These are phyloP conservation scores for Gentiana dahurica DNA, from an alignment of 257 asterid genomes.

Conservation along the genomic window DNA sequence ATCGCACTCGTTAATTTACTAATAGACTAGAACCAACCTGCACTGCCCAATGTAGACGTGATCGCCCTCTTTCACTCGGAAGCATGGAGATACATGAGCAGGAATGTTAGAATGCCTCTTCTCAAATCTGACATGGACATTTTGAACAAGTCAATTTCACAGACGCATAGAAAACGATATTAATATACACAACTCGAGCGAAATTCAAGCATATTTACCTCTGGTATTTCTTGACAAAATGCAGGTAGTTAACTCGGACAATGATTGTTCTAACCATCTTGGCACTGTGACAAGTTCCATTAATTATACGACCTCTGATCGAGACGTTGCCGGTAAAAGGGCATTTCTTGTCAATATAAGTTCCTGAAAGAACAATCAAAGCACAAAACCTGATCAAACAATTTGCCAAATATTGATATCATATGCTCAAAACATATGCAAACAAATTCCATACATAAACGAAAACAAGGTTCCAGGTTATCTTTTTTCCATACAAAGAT, in stretches of 20 bases:
- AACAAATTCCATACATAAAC: no score
- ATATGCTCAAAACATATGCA: no score
- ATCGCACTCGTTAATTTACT: no score
- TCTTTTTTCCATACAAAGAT: no score
- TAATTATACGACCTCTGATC: constrained; percentile 75
- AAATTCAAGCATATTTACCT: constrained; percentile 19
- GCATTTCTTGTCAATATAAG: constrained; percentile 78
- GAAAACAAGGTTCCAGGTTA: no score
- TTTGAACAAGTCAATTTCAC: not conserved
- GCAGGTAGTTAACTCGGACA: constrained; percentile 66
- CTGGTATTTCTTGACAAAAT: constrained; percentile 70
- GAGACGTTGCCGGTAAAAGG: constrained; percentile 74
- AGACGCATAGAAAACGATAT: not conserved
- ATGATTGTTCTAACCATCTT: constrained; percentile 73
- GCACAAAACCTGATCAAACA: not conserved
- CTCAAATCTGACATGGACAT: constrained; percentile 39
- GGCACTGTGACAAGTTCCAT: constrained; percentile 90
- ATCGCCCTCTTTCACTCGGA: constrained; percentile 84
- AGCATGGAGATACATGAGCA: constrained; percentile 80
- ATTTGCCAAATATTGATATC: not conserved
- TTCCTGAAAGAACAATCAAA: constrained; percentile 21
- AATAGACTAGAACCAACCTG: constrained; percentile 31
- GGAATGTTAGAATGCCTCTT: constrained; percentile 81
- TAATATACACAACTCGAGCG: not conserved
- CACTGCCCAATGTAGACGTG: constrained; percentile 77